These are phyloP conservation scores for Moesziomyces globuligerus DNA, from an alignment of 1,284 basidiomycete species.

Conservation along the genomic window DNA sequence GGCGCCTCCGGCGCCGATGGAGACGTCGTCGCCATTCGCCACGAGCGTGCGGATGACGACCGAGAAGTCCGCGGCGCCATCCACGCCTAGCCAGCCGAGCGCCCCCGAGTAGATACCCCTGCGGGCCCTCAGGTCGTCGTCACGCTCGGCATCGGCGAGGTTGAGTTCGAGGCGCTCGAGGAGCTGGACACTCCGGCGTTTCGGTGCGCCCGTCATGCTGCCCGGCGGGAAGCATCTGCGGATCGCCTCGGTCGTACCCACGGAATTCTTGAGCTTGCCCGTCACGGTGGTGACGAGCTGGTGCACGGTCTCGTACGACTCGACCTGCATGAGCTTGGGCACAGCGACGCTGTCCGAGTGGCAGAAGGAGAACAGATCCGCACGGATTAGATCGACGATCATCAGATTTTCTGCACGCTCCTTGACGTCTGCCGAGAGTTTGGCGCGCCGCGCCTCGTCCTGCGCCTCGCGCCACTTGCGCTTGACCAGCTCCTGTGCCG, in stretches of 20 bases:
- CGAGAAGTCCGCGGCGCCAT: conserved; percentile 89
- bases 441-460: conserved; percentile 68
- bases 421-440: conserved; percentile 80
- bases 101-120: conserved; percentile 84
- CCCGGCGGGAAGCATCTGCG: conserved; percentile 75
- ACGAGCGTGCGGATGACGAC: conserved; percentile 96
- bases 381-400: conserved; percentile 96
- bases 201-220: conserved; percentile 98
- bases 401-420: conserved; percentile 97
- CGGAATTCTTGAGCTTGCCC: conserved; percentile 70
- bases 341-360: conserved; percentile 79
- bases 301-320: conserved; percentile 94
- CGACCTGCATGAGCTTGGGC: conserved; percentile 85
- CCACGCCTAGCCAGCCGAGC: conserved; percentile 89
- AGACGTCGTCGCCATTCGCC: conserved; percentile 74
- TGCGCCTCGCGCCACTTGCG: conserved; percentile 40
- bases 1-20: conserved; percentile 89
- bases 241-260: conserved; percentile 78
- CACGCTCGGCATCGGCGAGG: conserved; percentile 20
- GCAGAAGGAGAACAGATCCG: conserved; percentile 83
- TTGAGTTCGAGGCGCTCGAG: conserved; percentile 79
- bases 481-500: conserved; percentile 35
- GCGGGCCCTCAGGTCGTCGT: conserved; percentile 27
- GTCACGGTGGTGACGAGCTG: conserved; percentile 91
- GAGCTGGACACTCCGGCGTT: conserved; percentile 90